Evolutionary conservation across 768 basidiomycete genomes (phyloP), one percentile per base, ranked within the genome.

Genomic region (Hypholoma fasciculare): DNA sequence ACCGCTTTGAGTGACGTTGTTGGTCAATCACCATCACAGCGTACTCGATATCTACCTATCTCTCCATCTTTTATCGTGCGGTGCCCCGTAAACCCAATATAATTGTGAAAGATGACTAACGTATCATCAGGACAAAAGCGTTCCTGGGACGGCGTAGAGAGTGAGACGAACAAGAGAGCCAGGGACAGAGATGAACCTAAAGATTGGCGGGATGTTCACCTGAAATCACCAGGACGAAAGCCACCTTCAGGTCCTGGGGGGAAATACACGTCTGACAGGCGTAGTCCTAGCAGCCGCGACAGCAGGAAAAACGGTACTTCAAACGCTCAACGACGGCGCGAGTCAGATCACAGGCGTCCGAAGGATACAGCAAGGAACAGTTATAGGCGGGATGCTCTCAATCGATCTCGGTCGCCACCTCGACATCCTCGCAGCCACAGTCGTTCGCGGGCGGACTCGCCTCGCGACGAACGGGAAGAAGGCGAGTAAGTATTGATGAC

Each of bases 101-200:
- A 53, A 57, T 59, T 67, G 49, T 66, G 56, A 69, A 81, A 82
- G 74, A 83, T 91, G 88, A 85, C 90, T 91, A 89, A 92, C 83
- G 74, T 85, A 71, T 78, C 86, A 79, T 81, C 90, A 91, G 90
- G 90, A 80, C 78, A 81, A 72, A 92, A 92, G 87, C 88, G 90
- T 73, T 75, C 86, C 62, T 84, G 84, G 86, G 88, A 90, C 67
- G 86, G 82, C 60, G 68, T 64, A 60, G 76, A 78, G 68, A 67
- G 67, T 67, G 78, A 76, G 54, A 65, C 72, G 40, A 67, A 81
- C 67, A 90, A 90, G 71, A 78, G 87, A 63, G 76, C 76, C 46
- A 78, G 83, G 60, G 82, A 82, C 19, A 74, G 76, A 60, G 81
- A 82, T 27, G 86, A 86, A 30, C 74, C 77, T 3, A 80, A 80